These are phyloP conservation scores for Globisporangium paddicum DNA, from an alignment of 352 stramenopile species.

Conservation along the genomic window DNA sequence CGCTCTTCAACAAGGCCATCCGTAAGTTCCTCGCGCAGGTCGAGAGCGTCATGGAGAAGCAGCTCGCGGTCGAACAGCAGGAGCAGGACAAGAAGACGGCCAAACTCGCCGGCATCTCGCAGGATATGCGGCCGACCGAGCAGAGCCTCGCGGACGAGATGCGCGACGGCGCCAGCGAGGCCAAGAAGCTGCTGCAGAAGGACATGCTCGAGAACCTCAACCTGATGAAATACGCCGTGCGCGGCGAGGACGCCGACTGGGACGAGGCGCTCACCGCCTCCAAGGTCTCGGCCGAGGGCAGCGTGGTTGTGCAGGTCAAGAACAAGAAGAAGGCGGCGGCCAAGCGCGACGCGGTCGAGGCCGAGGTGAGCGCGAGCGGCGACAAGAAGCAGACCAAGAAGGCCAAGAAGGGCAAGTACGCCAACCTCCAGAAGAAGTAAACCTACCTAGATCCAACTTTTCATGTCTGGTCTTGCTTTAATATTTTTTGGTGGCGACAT, in stretches of 20 bases:
- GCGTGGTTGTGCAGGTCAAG: conserved; percentile 83
- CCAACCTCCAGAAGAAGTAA: conserved; percentile 51
- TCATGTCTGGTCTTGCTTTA: not conserved
- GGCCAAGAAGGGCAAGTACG: conserved; percentile 73
- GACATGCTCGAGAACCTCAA: conserved; percentile 86
- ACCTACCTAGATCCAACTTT: not conserved
- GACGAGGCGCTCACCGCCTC: conserved; percentile 48
- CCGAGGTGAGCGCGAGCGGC: conserved; percentile 26
- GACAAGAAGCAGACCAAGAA: conserved; percentile 56
- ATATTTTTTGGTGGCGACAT: not conserved
- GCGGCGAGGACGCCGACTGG: conserved; percentile 93
- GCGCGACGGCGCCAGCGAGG: conserved; percentile 64
- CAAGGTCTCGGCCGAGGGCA: conserved; percentile 28
- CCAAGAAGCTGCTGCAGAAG: conserved; percentile 79
- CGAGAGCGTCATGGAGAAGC: conserved; percentile 72
- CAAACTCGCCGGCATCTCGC: conserved; percentile 41
- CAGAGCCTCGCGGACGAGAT: conserved; percentile 82
- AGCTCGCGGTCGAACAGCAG: conserved; percentile 81
- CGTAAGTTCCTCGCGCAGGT: conserved; percentile 87
- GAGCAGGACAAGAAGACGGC: conserved; percentile 65
- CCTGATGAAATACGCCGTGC: conserved; percentile 95
- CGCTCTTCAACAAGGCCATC: conserved; percentile 98
- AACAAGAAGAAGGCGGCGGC: conserved; percentile 66
- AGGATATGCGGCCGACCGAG: conserved; percentile 79
- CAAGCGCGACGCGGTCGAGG: conserved; percentile 34